These are phyloP conservation scores for Daldinia concentrica DNA, from an alignment of 495 filamentous ascomycete species.

Conservation along the genomic window DNA sequence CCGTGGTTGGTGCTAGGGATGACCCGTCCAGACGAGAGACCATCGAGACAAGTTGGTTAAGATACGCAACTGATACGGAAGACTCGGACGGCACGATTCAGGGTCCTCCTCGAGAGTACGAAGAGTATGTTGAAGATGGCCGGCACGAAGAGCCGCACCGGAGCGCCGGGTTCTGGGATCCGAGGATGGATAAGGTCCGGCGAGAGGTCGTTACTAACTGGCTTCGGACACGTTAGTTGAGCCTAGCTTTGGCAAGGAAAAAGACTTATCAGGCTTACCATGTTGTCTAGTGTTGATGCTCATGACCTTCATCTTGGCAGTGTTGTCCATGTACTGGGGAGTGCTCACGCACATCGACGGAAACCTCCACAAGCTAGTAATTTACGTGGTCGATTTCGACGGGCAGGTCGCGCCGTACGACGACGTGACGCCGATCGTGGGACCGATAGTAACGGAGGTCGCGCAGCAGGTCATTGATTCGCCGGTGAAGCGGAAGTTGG, in stretches of 20 bases:
- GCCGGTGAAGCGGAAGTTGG: slow-evolving; percentile 51
- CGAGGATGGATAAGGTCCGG: slow-evolving; percentile 58
- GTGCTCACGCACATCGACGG: slow-evolving; percentile 61
- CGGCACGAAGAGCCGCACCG: slow-evolving; percentile 45
- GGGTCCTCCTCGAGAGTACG: slow-evolving; percentile 1
- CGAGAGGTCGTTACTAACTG: slow-evolving; percentile 54
- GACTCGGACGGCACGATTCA: slow-evolving; percentile 32
- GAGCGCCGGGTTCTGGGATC: slow-evolving; percentile 64
- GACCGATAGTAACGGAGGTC: slow-evolving; percentile 60
- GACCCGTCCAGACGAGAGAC: neutral
- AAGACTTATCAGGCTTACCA: slow-evolving; percentile 15
- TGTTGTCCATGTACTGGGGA: slow-evolving; percentile 71
- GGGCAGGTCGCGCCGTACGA: slow-evolving; percentile 63
- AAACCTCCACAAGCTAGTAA: slow-evolving; percentile 58
- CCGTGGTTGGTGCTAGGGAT: slow-evolving; percentile 21
- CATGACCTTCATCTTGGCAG: slow-evolving; percentile 60
- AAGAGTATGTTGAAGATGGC: slow-evolving; percentile 24
- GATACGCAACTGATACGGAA: neutral
- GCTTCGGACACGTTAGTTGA: slow-evolving; percentile 52
- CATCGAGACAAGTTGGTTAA: neutral
- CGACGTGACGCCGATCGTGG: slow-evolving; percentile 60
- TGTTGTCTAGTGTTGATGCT: slow-evolving; percentile 60
- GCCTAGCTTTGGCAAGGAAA: neutral
- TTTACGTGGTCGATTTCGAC: slow-evolving; percentile 76
- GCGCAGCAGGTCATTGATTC: slow-evolving; percentile 49